Percentiles rank a stretch among this genome's conserved stretches.
Conservation (phyloP, 2,329 filamentous ascomycete species). For the Phialophora verrucosa region DNA sequence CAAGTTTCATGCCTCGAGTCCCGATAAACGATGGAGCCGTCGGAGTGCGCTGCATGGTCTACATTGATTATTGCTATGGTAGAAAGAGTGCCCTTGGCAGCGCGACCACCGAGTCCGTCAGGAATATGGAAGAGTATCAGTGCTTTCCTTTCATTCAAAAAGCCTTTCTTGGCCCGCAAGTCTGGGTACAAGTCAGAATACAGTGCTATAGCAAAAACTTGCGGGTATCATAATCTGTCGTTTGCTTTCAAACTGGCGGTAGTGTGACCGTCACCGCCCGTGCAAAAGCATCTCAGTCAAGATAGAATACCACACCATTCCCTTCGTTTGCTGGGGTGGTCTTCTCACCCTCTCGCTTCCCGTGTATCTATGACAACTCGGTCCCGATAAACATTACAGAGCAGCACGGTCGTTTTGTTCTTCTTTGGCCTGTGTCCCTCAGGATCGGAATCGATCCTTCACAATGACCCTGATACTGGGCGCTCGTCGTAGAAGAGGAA, state of each 20-base stretch:
- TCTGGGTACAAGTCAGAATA: conserved; percentile 6
- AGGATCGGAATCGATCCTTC: not conserved
- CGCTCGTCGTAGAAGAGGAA: not conserved
- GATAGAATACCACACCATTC: conserved; percentile 13
- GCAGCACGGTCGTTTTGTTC: not conserved
- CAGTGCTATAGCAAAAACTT: conserved; percentile 4
- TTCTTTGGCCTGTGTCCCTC: conserved; percentile 2
- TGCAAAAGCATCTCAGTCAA: not conserved
- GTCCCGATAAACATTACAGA: not conserved
- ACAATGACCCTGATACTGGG: not conserved
- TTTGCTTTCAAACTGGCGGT: not conserved
- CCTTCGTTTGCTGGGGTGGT: conserved; percentile 1
- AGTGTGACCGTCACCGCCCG: not conserved
- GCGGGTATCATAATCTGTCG: conserved; percentile 20
- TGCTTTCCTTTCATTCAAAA: not conserved
- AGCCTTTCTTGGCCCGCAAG: not conserved
- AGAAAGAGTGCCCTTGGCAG: not conserved
- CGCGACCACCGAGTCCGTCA: not conserved
- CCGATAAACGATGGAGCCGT: too few species aligned
- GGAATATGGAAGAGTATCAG: not conserved
- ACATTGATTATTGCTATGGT: not conserved
- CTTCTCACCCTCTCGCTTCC: not conserved
- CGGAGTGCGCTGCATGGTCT: not conserved
- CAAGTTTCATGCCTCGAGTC: too few species aligned
- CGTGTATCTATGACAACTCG: not conserved